Conservation (phyloP, 345 rosid genomes). For the Camelina sativa region DNA sequence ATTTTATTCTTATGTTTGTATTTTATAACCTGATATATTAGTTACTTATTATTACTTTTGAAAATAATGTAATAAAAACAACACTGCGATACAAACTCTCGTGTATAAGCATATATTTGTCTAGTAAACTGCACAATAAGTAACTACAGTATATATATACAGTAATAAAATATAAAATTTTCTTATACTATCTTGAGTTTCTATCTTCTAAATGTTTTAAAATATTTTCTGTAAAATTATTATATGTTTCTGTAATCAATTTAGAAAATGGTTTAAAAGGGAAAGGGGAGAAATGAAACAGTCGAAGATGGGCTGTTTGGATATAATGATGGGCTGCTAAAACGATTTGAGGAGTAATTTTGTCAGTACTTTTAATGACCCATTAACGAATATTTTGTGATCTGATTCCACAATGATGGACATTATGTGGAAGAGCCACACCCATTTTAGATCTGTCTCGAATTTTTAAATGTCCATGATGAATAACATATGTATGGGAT, state of each 20-base stretch:
- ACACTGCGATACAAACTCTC: too few species aligned
- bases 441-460: conserved; percentile 22
- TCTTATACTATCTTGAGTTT: too few species aligned
- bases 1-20: too few species aligned
- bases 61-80: too few species aligned
- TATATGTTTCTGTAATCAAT: background rate
- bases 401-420: background rate
- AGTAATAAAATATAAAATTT: too few species aligned
- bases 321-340: conserved; percentile 28
- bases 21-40: too few species aligned
- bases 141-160: too few species aligned
- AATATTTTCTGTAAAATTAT: background rate
- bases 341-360: background rate
- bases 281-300: background rate
- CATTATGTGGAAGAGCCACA: background rate
- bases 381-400: background rate
- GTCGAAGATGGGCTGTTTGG: conserved; percentile 29
- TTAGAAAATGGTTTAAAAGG: background rate
- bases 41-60: too few species aligned
- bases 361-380: conserved; percentile 12
- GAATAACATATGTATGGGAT: background rate
- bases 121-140: too few species aligned
- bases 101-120: too few species aligned
- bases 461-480: conserved; percentile 12
- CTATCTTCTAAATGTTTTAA: too few species aligned